phyloP scores from a whole-genome alignment of 176 grass and related monocot genomes.

The Avena insularis region DNA sequence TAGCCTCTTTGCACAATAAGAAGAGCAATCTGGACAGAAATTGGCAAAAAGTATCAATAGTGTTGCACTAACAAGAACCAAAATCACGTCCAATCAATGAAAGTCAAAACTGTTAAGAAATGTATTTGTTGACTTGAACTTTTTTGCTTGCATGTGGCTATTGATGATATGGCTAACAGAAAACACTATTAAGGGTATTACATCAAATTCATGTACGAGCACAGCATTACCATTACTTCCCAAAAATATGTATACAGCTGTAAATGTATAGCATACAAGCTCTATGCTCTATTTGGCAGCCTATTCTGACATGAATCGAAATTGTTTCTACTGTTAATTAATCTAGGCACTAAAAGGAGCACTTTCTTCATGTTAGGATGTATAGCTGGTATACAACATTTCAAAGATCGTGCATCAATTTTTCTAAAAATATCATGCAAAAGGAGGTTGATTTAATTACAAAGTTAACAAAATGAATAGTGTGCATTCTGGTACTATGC shows the following conservation, averaged over 20 bases:
- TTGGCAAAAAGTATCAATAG: constrained; percentile 15
- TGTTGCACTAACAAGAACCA: constrained; percentile 15
- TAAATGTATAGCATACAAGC: constrained; percentile 8
- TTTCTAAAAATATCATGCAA: constrained; percentile 2
- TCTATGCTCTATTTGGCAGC: background rate
- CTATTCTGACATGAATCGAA: background rate
- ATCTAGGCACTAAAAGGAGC: background rate
- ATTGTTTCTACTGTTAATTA: constrained; percentile 21
- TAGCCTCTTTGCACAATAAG: constrained; percentile 96
- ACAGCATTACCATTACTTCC: constrained; percentile 22
- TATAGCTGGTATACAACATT: constrained; percentile 11
- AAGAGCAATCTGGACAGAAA: constrained; percentile 84
- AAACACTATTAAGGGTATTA: constrained; percentile 29
- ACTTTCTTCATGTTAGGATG: background rate
- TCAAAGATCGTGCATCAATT: background rate
- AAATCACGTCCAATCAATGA: constrained; percentile 23
- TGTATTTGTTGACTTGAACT: background rate
- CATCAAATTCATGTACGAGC: constrained; percentile 22
- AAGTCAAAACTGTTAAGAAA: constrained; percentile 15
- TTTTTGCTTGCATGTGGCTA: background rate
- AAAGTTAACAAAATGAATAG: background rate
- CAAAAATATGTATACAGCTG: background rate
- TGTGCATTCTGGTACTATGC: background rate
- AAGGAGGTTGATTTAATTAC: background rate
- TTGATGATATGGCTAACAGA: background rate